Base-by-base conservation (phyloP, 2,329 filamentous ascomycete genomes). In the Westerdykella aurantiaca region DNA sequence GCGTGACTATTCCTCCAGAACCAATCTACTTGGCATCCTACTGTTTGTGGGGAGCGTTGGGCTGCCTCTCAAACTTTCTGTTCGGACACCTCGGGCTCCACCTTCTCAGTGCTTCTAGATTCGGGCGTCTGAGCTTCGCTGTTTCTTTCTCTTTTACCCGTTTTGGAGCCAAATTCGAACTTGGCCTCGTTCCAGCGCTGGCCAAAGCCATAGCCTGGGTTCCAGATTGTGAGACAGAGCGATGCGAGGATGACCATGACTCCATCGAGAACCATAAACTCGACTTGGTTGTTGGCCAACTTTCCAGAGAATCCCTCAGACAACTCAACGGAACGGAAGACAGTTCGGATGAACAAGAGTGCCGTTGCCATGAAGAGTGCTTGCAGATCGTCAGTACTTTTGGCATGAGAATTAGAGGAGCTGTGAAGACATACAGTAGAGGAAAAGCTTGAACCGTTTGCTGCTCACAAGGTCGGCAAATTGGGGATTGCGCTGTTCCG, bases 251-350 rank as follows among this genome's bases (percentile, higher is more conserved):
- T 55, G 37, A 77, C 69, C 69, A 75, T 73, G 4, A 66, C 66
- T 2, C 73, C 72, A 44, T 75, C 72, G 5, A 75, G 50, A 6
- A 69, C 56, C 61, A 75, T 67, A 46, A 75, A 72, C 16, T 60
- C 55, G 5, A 55, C 46, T 49, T 75, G 61, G 37, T 72, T 51
- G 46, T 72, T 70, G 45, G 70, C 71, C 25, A 73, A 43, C 4
- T 51, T 18, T 42, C 68, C 62, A 18, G 50, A 43, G 51, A 69
- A 73, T 12, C 70, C 70, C 31, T 62, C 57, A 16, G 60, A 51
- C 22, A 72, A 59, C 56, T 74, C 70, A 1, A 62, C 64, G 34
- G 72, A 63, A 37, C 71, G 69, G 49, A 66, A 74, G 37, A 61
- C 55, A 23, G 63, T 71, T 37, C 71, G 67, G 23, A 67, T 56